phyloP scores from a whole-genome alignment of 1,284 basidiomycete genomes.

The Boletus smithii region DNA sequence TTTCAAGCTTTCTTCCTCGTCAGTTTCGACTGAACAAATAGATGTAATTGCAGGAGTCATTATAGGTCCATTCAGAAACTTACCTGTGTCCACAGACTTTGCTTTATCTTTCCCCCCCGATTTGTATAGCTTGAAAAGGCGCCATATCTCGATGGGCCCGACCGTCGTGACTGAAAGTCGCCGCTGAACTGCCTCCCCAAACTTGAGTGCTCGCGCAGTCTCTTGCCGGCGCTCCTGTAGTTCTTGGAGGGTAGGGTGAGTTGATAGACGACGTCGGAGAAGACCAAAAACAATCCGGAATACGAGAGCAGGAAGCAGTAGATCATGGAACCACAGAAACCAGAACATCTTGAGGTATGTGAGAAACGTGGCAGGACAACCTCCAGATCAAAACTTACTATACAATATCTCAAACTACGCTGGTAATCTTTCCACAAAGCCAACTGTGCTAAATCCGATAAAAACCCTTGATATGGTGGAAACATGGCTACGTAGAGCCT shows the following conservation, averaged over 20 bases:
- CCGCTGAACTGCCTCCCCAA: constrained; percentile 49
- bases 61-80: constrained; percentile 1
- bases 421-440: constrained; percentile 54
- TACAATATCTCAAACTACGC: constrained; percentile 48
- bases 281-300: constrained; percentile 48
- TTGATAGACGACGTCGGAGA: constrained; percentile 46
- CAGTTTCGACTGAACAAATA: constrained; percentile 5
- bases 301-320: constrained; percentile 51
- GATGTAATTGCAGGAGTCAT: background rate
- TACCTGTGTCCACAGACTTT: constrained; percentile 24
- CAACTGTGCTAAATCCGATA: constrained; percentile 39
- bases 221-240: constrained; percentile 49
- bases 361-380: constrained; percentile 5
- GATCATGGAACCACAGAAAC: constrained; percentile 58
- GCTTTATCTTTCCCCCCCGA: constrained; percentile 26
- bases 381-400: constrained; percentile 38
- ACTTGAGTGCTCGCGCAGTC: constrained; percentile 46
- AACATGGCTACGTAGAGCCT: constrained; percentile 52
- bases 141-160: constrained; percentile 53
- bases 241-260: constrained; percentile 54
- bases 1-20: constrained; percentile 43
- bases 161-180: constrained; percentile 47
- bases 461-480: constrained; percentile 48
- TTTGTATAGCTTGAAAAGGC: constrained; percentile 42
- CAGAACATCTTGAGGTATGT: constrained; percentile 49